A percentile compares a stretch with the other conserved stretches of the same genome.
These are phyloP conservation scores for Sporothrix brunneoviolacea DNA, from an alignment of 2,329 filamentous ascomycete genomes.

Conservation along the genomic window DNA sequence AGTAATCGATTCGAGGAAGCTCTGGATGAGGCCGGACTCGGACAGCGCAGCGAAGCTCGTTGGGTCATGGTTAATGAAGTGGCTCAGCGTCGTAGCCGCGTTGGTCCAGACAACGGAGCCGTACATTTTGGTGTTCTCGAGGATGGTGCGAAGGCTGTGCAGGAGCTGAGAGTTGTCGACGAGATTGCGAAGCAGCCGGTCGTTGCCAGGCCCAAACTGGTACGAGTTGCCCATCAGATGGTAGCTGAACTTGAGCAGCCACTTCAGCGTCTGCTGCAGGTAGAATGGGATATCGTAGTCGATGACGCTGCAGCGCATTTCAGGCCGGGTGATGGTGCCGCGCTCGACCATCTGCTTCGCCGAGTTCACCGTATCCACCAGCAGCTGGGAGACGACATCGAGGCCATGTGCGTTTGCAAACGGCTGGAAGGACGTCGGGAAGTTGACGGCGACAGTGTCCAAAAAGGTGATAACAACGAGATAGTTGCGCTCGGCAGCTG, in stretches of 20 bases:
- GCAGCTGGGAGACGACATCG: constrained; percentile 81
- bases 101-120: constrained; percentile 96
- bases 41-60: constrained; percentile 95
- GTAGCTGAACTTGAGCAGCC: constrained; percentile 91
- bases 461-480: constrained; percentile 80
- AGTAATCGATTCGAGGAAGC: constrained; percentile 76
- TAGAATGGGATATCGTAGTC: constrained; percentile 93
- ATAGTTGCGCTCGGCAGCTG: constrained; percentile 75
- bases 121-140: constrained; percentile 71
- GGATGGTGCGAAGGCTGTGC: constrained; percentile 69
- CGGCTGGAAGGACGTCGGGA: constrained; percentile 75
- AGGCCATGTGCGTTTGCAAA: constrained; percentile 78
- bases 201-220: constrained; percentile 61
- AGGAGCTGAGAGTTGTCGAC: constrained; percentile 88
- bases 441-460: constrained; percentile 78
- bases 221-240: constrained; percentile 82
- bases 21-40: constrained; percentile 84
- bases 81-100: constrained; percentile 82
- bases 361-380: constrained; percentile 68
- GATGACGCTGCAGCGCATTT: constrained; percentile 69
- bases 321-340: constrained; percentile 63
- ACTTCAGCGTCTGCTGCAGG: constrained; percentile 87
- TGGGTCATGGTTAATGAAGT: constrained; percentile 97
- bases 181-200: constrained; percentile 82
- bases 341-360: constrained; percentile 60